phyloP scores from a whole-genome alignment of 352 stramenopile genomes.

The Phytophthora colocasiae region DNA sequence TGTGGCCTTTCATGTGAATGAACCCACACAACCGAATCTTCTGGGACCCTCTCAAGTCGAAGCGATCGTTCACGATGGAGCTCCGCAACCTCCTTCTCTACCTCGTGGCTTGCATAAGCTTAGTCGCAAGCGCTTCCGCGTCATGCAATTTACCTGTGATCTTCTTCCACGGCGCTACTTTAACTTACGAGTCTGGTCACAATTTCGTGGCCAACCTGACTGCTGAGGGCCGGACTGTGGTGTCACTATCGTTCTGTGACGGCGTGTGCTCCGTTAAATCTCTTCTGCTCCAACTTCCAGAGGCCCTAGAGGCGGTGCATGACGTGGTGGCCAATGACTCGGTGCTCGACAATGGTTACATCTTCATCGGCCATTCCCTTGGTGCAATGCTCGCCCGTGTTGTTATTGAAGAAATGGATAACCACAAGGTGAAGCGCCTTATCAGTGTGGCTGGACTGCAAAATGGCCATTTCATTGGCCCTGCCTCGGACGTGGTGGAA shows the following conservation, averaged over 20 bases:
- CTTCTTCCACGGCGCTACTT: conserved; percentile 50
- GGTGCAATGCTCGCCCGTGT: conserved; percentile 43
- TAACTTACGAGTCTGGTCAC: conserved; percentile 7
- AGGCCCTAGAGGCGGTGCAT: conserved; percentile 42
- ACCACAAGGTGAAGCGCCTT: conserved; percentile 49
- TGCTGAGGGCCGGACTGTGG: conserved; percentile 33
- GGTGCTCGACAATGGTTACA: conserved; percentile 44
- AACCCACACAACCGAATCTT: background rate
- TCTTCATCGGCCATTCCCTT: conserved; percentile 51
- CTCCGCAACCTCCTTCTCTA: background rate
- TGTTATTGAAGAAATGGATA: conserved; percentile 55
- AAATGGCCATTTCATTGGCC: conserved; percentile 56
- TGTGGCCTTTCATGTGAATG: background rate
- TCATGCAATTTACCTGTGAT: conserved; percentile 37
- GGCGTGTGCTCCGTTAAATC: conserved; percentile 31
- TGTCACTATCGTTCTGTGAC: conserved; percentile 44
- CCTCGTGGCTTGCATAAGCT: background rate
- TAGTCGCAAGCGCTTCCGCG: background rate
- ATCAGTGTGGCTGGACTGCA: conserved; percentile 49
- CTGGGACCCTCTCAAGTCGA: background rate
- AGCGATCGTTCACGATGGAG: background rate
- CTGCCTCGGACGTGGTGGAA: conserved; percentile 21
- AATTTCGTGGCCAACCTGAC: conserved; percentile 41
- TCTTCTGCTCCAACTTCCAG: conserved; percentile 37
- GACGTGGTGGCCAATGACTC: conserved; percentile 29